Base-by-base conservation (phyloP, 208 protist genomes). In the Phytomonas sp. region DNA sequence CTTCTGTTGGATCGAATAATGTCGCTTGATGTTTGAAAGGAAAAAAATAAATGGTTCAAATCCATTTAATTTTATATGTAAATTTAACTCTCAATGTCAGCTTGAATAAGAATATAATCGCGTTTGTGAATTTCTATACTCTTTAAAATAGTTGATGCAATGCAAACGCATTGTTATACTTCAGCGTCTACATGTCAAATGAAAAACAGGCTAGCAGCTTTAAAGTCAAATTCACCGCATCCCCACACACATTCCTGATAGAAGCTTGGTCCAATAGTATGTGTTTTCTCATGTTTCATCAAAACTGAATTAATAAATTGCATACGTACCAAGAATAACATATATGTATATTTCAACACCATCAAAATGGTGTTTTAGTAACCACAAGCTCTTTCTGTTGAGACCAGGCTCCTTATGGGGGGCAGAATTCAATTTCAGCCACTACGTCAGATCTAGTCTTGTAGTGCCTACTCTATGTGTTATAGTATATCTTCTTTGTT, bases 31-130 rank as follows among this genome's bases (percentile, higher is more conserved):
- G 23, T 16, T 37, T 65, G 45, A 71, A 63, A 42, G 40, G 31
- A 45, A 72, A 29, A 33, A 19, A 29, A 45, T 34, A 67, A 31
- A 68, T 72, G 6, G 42, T 26, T 33, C 61, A 12, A 37, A 72
- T 4, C 42, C 31, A 32, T 19, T 52, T 56, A 37, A 6, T 30
- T 16, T 62, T 30, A 45, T 23, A 56, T 65, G 19, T 26, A 56
- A 56, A 19, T 56, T 26, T 56, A 26, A 56, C 16, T 0, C 19
- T 56, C 4, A 1, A 4, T 26, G 45, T 56, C 10, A 26, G 45
- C 1, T 56, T 26, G 23, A 56, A 19, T 5, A 19, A 16, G 26
- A 56, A 26, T 26, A 56, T 56, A 56, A 26, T 56, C 26, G 7
- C 19, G 45, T 56, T 56, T 26, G 16, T 56, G 45, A 6, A 19